These are phyloP conservation scores for Populus trichocarpa DNA, from an alignment of 441 rosid genomes.

Conservation along the genomic window DNA sequence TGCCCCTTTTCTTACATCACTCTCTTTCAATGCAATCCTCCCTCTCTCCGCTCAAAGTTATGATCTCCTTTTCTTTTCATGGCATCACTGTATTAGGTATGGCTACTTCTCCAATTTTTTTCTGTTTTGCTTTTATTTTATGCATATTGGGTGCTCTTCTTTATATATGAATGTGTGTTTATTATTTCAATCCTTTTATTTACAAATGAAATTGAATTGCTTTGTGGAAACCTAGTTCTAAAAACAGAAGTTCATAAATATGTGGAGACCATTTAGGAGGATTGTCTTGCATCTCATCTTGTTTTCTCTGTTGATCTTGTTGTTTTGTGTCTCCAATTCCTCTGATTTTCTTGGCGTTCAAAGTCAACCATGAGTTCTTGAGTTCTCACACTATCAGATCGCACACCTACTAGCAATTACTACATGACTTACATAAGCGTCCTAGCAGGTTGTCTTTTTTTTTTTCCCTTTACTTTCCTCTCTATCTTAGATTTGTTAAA, in stretches of 20 bases:
- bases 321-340: slow-evolving; percentile 19
- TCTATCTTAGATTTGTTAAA: background rate
- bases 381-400: slow-evolving; percentile 1
- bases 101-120: background rate
- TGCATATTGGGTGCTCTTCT: slow-evolving; percentile 3
- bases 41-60: background rate
- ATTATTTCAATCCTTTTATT: background rate
- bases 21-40: background rate
- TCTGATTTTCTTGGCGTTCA: slow-evolving; percentile 19
- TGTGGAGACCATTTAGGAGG: slow-evolving; percentile 28
- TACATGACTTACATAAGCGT: slow-evolving; percentile 10
- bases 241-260: background rate
- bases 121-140: background rate
- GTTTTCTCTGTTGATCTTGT: slow-evolving; percentile 18
- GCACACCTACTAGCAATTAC: slow-evolving; percentile 13
- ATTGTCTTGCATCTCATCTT: slow-evolving; percentile 13
- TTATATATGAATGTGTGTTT: background rate
- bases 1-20: background rate
- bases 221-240: background rate
- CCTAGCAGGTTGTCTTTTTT: slow-evolving; percentile 15
- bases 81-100: slow-evolving; percentile 2
- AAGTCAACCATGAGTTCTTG: slow-evolving; percentile 11
- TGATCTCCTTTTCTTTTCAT: background rate
- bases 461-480: background rate
- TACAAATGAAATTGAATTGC: background rate